These are phyloP conservation scores for Avena eriantha DNA, from an alignment of 176 grass and related monocot species.

Conservation along the genomic window DNA sequence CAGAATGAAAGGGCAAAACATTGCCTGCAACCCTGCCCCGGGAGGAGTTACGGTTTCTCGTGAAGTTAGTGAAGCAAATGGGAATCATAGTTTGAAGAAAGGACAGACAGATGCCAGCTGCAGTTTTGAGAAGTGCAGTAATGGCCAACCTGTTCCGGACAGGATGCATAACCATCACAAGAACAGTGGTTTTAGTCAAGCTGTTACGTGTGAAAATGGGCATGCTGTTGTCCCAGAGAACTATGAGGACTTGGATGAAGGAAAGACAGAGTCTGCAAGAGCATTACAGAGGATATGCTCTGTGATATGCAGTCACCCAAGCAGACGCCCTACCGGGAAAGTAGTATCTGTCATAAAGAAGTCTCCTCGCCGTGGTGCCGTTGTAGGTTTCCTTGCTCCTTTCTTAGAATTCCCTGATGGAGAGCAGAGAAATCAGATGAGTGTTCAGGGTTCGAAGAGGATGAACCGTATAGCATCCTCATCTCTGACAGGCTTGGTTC, in stretches of 20 bases:
- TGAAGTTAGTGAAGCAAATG: slow-evolving; percentile 58
- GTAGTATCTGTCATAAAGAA: slow-evolving; percentile 81
- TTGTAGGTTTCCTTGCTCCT: slow-evolving; percentile 87
- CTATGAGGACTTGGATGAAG: slow-evolving; percentile 33
- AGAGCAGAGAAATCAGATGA: slow-evolving; percentile 56
- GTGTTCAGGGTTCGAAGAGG: slow-evolving; percentile 39
- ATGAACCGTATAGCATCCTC: slow-evolving; percentile 51
- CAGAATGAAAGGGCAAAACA: slow-evolving; percentile 74
- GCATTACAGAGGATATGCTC: slow-evolving; percentile 71
- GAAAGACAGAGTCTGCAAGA: slow-evolving; percentile 58
- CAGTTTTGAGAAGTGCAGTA: slow-evolving; percentile 46
- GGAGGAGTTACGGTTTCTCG: slow-evolving; percentile 49
- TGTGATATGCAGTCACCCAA: slow-evolving; percentile 69
- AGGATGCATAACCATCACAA: slow-evolving; percentile 62
- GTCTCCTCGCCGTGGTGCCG: slow-evolving; percentile 64
- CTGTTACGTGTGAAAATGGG: slow-evolving; percentile 64
- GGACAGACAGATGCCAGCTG: slow-evolving; percentile 47
- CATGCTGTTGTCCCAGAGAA: slow-evolving; percentile 49
- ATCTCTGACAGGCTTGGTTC: slow-evolving; percentile 37
- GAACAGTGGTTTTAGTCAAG: slow-evolving; percentile 75
- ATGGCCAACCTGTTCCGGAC: slow-evolving; percentile 41
- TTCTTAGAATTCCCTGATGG: slow-evolving; percentile 52
- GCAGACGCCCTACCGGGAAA: slow-evolving; percentile 83
- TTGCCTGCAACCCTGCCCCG: slow-evolving; percentile 47
- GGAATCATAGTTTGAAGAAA: slow-evolving; percentile 46